Evolutionary conservation across 768 basidiomycete genomes (phyloP).

Genomic region (Trametes cingulata): DNA sequence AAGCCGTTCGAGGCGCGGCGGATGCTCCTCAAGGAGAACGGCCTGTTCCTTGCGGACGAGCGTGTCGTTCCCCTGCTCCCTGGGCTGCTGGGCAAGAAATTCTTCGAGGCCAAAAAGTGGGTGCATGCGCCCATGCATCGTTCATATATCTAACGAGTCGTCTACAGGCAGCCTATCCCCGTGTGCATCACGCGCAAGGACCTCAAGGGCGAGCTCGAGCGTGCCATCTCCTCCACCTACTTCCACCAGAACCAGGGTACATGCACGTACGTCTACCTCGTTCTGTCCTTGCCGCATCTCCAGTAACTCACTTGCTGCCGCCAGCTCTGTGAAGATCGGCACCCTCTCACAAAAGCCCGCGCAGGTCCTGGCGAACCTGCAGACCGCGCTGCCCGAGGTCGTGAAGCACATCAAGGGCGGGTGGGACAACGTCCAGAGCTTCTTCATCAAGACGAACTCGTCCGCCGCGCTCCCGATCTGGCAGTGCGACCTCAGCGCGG

Average conservation of each 20-base stretch:
- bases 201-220: slow-evolving; percentile 89
- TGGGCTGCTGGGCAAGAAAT: slow-evolving; percentile 81
- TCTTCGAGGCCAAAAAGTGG: slow-evolving; percentile 95
- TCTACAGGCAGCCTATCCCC: slow-evolving; percentile 85
- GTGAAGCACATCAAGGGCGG: slow-evolving; percentile 69
- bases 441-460: slow-evolving; percentile 88
- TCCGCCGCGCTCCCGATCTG: slow-evolving; percentile 90
- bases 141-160: background rate
- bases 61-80: slow-evolving; percentile 86
- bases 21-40: slow-evolving; percentile 83
- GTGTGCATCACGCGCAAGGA: slow-evolving; percentile 88
- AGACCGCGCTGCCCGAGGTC: slow-evolving; percentile 74
- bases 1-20: slow-evolving; percentile 82
- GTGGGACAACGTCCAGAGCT: slow-evolving; percentile 89
- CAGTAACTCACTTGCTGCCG: background rate
- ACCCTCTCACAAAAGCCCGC: slow-evolving; percentile 68
- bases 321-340: slow-evolving; percentile 83
- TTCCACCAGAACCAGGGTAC: slow-evolving; percentile 95
- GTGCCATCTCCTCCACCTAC: slow-evolving; percentile 91
- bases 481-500: slow-evolving; percentile 70
- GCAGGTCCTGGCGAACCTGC: slow-evolving; percentile 78
- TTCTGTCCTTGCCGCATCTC: background rate
- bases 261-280: slow-evolving; percentile 66
- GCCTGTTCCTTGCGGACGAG: slow-evolving; percentile 92
- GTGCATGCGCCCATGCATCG: slow-evolving; percentile 34